Evolutionary conservation across 768 basidiomycete species (phyloP), one percentile per base, ranked within the genome.

Genomic region (Leccinellum rugosiceps): DNA sequence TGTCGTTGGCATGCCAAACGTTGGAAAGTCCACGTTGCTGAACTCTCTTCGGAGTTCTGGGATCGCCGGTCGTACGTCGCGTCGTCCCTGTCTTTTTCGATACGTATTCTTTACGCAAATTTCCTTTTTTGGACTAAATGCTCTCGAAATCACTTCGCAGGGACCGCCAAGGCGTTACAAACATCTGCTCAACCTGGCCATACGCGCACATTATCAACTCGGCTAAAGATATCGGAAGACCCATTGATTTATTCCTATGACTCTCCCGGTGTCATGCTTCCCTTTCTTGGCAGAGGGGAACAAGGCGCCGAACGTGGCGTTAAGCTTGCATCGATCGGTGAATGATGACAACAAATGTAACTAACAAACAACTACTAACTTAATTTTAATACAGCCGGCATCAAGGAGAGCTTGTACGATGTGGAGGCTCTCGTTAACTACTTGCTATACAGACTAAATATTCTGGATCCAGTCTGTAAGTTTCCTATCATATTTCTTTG

Each of bases 1-100:
- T 3, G 93, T 98, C 23, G 87, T 97, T 57, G 97, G 97, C 23
- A 98, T 99, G 96, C 97, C 97, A 17, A 98, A 98, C 71, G 94
- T 98, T 48, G 96, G 96, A 43, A 98, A 99, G 75, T 98, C 95
- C 14, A 95, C 92, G 3, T 74, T 98, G 51, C 77, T 99, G 13
- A 99, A 99, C 68, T 85, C 93, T 1, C 79, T 99, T 26, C 83
- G 96, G 44, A 86, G 83, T 66, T 86, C 86, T 67, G 96, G 96
- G 11, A 90, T 96, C 46, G 78, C 81, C 65, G 94, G 94, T 69
- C 87, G 94, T 95, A 72, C 69, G 86, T 82, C 30, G 45, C 7
- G 4, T 53, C 43, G 26, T 59, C 58, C 55, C 57, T 51, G 57
- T 23, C n/a, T 8, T 25, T 32, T 25, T 48, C 50, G 26, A 47